phyloP scores from a whole-genome alignment of 2,329 filamentous ascomycete species.

The Colletotrichum simmondsii region DNA sequence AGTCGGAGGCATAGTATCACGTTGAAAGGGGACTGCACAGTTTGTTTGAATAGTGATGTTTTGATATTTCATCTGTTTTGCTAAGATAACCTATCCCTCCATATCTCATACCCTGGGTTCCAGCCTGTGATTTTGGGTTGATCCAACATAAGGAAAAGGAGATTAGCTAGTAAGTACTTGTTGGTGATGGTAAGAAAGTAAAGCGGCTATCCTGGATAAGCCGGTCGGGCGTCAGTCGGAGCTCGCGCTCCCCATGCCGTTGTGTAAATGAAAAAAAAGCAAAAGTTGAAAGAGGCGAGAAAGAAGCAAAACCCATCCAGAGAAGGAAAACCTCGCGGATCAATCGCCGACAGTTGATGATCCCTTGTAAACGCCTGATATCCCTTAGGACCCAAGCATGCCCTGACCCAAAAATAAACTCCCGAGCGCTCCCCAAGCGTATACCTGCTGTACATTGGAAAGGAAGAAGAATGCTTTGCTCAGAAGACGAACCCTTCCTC shows the following conservation, averaged over 20 bases:
- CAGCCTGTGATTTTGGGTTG: conserved; percentile 31
- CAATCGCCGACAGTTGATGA: conserved; percentile 8
- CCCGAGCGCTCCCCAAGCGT: conserved; percentile 15
- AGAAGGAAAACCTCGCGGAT: neutral
- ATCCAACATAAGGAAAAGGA: conserved; percentile 13
- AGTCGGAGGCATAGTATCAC: neutral
- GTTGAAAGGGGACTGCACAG: neutral
- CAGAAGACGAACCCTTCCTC: conserved; percentile 61
- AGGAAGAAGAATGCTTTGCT: conserved; percentile 9
- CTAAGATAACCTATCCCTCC: conserved; percentile 23
- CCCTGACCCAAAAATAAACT: conserved; percentile 9
- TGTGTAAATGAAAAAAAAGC: neutral
- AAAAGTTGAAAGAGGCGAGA: neutral
- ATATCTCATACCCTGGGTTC: conserved; percentile 23
- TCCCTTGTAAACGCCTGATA: conserved; percentile 19
- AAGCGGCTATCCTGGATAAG: neutral
- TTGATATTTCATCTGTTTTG: conserved; percentile 27
- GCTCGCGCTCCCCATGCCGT: conserved; percentile 20
- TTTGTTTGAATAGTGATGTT: conserved; percentile 15
- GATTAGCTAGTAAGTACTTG: conserved; percentile 17
- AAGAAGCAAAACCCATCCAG: neutral
- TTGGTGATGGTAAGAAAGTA: neutral
- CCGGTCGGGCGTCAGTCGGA: neutral
- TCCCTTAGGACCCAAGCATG: conserved; percentile 11
- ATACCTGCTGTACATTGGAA: neutral